A percentile compares a stretch with the other conserved stretches of the same genome.
Evolutionary conservation across 768 basidiomycete genomes (phyloP).

Genomic region (Psilocybe tampanensis): DNA sequence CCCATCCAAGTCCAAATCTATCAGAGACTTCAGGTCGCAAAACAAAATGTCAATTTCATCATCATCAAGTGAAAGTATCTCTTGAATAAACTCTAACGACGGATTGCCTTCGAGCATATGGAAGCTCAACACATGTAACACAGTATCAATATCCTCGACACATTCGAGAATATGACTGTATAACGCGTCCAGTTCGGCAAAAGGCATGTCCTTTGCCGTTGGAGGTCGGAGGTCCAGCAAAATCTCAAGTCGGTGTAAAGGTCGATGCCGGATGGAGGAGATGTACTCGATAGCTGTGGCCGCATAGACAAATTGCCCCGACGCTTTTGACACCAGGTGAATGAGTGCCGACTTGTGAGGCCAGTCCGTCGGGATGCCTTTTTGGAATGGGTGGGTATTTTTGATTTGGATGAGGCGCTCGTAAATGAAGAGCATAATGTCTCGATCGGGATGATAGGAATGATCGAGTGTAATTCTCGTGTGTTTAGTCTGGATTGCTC

Average conservation of each 20-base stretch:
- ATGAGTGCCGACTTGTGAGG: background rate
- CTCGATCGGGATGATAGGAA: background rate
- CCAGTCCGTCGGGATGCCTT: background rate
- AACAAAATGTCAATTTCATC: background rate
- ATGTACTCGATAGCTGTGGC: constrained; percentile 11
- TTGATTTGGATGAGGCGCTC: constrained; percentile 6
- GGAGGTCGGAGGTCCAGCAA: constrained; percentile 3
- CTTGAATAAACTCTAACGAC: background rate
- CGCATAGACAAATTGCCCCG: constrained; percentile 17
- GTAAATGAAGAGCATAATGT: constrained; percentile 4
- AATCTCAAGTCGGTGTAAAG: background rate
- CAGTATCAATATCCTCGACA: constrained; percentile 1
- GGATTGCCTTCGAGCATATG: background rate
- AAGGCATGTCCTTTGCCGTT: background rate
- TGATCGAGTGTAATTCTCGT: constrained; percentile 2
- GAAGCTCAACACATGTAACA: background rate
- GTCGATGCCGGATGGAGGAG: background rate
- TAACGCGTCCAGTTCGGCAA: constrained; percentile 9
- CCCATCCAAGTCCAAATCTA: background rate
- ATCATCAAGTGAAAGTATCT: background rate
- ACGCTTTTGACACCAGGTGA: constrained; percentile 8
- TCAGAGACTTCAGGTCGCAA: background rate
- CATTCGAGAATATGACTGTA: constrained; percentile 5
- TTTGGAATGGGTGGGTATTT: background rate
- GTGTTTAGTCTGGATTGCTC: background rate